Percentiles rank a stretch among this genome's conserved stretches.
These are phyloP conservation scores for Tilletia walkeri DNA, from an alignment of 1,284 basidiomycete genomes.

Conservation along the genomic window DNA sequence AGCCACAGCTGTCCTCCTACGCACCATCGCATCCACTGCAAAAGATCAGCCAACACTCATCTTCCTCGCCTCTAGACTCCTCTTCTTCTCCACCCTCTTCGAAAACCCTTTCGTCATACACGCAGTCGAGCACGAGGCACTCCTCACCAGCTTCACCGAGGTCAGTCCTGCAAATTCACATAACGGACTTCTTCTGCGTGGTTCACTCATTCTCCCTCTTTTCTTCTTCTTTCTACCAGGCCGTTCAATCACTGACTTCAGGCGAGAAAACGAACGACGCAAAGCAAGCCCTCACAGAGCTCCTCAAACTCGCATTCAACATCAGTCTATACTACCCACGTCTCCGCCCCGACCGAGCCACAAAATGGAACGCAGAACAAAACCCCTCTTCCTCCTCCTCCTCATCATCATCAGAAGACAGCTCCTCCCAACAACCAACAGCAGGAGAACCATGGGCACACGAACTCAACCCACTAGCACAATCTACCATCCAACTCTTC, in stretches of 20 bases:
- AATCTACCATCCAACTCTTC: slow-evolving; percentile 34
- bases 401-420: neutral
- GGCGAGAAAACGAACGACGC: slow-evolving; percentile 9
- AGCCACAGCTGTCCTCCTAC: slow-evolving; percentile 22
- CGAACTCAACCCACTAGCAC: neutral
- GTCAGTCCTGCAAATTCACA: neutral
- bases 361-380: slow-evolving; percentile 21
- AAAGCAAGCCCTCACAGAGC: slow-evolving; percentile 38
- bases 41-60: slow-evolving; percentile 36
- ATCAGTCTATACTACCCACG: slow-evolving; percentile 46
- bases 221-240: neutral
- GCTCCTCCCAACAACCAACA: neutral
- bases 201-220: too few species aligned
- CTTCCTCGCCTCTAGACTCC: slow-evolving; percentile 39
- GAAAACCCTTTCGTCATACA: slow-evolving; percentile 40
- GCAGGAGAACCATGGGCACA: slow-evolving; percentile 9
- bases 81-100: slow-evolving; percentile 51
- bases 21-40: neutral
- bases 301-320: slow-evolving; percentile 48
- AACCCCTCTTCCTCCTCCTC: too few species aligned
- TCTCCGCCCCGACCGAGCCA: slow-evolving; percentile 26
- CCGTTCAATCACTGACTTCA: neutral
- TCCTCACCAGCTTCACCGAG: slow-evolving; percentile 23
- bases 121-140: slow-evolving; percentile 33
- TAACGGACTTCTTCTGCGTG: too few species aligned